Conservation (phyloP, 2,329 filamentous ascomycete genomes). For the Coleophoma cylindrospora region DNA sequence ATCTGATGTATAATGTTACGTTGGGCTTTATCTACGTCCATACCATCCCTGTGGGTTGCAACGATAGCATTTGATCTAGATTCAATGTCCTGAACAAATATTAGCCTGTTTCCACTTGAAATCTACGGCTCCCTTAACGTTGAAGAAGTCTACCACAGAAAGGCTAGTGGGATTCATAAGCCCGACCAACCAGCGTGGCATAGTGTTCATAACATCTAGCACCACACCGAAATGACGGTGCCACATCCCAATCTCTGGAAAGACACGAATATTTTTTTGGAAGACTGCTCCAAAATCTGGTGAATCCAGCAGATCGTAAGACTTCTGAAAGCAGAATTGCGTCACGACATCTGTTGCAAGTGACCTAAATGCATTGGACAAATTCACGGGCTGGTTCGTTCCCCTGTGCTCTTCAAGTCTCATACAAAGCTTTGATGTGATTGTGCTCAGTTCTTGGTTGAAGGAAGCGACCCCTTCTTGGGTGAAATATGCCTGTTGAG, state of each 20-base stretch:
- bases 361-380: constrained; percentile 9
- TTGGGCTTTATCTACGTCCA: not conserved
- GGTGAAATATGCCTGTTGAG: constrained; percentile 10
- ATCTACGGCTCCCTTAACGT: not conserved
- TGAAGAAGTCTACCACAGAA: constrained; percentile 4
- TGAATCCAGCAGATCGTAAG: constrained; percentile 6
- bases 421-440: constrained; percentile 5
- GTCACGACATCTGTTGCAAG: constrained; percentile 13
- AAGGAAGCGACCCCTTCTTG: constrained; percentile 6
- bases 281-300: constrained; percentile 9
- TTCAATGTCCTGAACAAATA: constrained; percentile 1
- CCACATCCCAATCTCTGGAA: constrained; percentile 9
- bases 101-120: too few species aligned
- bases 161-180: constrained; percentile 4
- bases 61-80: constrained; percentile 1
- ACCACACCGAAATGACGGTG: constrained; percentile 4
- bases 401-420: constrained; percentile 6
- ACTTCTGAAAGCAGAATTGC: constrained; percentile 8
- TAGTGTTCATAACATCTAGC: constrained; percentile 2
- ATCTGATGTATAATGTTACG: constrained; percentile 11
- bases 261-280: constrained; percentile 4
- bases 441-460: constrained; percentile 1
- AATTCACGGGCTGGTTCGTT: constrained; percentile 7
- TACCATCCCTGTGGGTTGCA: not conserved
- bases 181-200: constrained; percentile 4